Evolutionary conservation across 225 moss, liverwort and hornwort genomes (phyloP).

Genomic region (Sphagnum contortum): DNA sequence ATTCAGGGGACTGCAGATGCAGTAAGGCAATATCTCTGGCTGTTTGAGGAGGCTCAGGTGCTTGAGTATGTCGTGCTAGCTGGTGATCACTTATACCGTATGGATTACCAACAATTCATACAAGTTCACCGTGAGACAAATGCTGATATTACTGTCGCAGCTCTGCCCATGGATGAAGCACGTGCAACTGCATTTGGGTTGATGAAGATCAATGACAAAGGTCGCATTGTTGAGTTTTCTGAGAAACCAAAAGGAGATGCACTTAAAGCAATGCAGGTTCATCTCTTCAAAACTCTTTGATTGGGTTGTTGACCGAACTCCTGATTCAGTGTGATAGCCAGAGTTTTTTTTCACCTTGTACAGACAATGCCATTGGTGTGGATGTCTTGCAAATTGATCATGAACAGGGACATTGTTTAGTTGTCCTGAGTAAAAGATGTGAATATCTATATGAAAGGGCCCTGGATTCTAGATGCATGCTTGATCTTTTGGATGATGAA

Average conservation of each 20-base stretch:
- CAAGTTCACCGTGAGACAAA: conserved; percentile 75
- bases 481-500: too few relatives aligned
- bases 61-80: conserved; percentile 89
- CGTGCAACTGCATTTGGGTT: conserved; percentile 90
- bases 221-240: conserved; percentile 77
- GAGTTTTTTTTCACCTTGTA: too few relatives aligned
- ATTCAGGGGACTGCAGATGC: conserved; percentile 89
- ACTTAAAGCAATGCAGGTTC: conserved; percentile 69
- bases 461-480: too few relatives aligned
- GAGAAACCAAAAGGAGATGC: conserved; percentile 83
- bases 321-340: too few relatives aligned
- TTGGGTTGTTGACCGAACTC: too few relatives aligned
- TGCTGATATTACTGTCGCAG: conserved; percentile 95
- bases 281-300: too few relatives aligned
- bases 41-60: conserved; percentile 94
- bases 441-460: too few relatives aligned
- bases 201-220: conserved; percentile 82
- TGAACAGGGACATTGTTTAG: too few relatives aligned
- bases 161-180: conserved; percentile 88
- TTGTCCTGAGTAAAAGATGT: too few relatives aligned
- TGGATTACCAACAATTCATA: conserved; percentile 97
- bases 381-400: too few relatives aligned
- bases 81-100: conserved; percentile 92
- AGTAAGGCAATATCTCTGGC: conserved; percentile 93
- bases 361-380: too few relatives aligned